Percentiles rank a stretch among this genome's conserved stretches.
Evolutionary conservation across 1,284 basidiomycete species (phyloP).

Genomic region (Leccinum fallax): DNA sequence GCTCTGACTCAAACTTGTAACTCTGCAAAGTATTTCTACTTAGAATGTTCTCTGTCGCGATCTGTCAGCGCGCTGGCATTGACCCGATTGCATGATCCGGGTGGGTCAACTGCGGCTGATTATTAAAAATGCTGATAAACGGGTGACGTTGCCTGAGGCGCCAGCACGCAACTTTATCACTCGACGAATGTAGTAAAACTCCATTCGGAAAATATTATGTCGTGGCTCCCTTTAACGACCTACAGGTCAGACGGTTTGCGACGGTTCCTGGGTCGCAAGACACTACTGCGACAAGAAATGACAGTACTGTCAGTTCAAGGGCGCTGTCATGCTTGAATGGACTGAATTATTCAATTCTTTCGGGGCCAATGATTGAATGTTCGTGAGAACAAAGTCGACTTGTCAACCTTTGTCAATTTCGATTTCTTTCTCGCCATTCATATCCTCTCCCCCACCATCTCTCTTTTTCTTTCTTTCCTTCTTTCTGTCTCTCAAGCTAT

Average conservation of each 20-base stretch:
- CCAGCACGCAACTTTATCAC: not conserved
- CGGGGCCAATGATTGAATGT: not conserved
- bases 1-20: not conserved
- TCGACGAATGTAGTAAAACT: not conserved
- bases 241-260: not conserved
- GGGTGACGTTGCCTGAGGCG: not conserved
- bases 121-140: not conserved
- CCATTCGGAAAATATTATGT: not conserved
- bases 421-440: not conserved
- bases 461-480: not conserved
- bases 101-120: not conserved
- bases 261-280: not conserved
- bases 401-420: not conserved
- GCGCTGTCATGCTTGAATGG: not conserved
- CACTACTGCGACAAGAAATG: not conserved
- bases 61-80: not conserved
- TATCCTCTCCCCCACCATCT: not conserved
- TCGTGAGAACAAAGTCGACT: slow-evolving; percentile 7
- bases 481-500: not conserved
- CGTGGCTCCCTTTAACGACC: not conserved
- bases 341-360: not conserved
- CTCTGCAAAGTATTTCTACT: no score
- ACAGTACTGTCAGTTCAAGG: not conserved
- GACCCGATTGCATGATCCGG: not conserved
- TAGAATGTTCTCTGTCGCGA: not conserved